A percentile compares a stretch with the other conserved stretches of the same genome.
Evolutionary conservation across 805 yeast species (phyloP).

Genomic region (Danielozyma ontarioensis): DNA sequence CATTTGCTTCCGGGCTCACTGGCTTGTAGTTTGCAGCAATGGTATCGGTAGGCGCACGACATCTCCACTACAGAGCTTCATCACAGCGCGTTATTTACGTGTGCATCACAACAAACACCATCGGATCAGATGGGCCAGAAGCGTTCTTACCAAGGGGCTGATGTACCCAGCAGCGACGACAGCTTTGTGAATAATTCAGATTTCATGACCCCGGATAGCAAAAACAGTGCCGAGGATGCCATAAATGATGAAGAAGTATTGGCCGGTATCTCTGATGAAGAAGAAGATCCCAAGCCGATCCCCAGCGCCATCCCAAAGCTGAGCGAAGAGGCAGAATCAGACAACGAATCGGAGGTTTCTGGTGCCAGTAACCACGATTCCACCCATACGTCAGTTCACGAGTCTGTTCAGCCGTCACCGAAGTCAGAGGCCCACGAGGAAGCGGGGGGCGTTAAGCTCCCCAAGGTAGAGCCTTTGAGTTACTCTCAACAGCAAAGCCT

Average conservation of each 20-base stretch:
- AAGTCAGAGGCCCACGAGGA: slow-evolving; percentile 1
- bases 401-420: background rate
- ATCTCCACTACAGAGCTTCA: no score
- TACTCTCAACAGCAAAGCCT: slow-evolving; percentile 25
- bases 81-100: background rate
- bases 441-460: background rate
- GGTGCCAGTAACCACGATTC: background rate
- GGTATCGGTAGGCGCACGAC: no score
- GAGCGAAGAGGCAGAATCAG: background rate
- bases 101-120: slow-evolving; percentile 1
- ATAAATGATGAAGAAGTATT: slow-evolving; percentile 1
- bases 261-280: slow-evolving; percentile 3
- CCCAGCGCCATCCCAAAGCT: background rate
- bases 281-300: slow-evolving; percentile 1
- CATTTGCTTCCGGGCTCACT: no score
- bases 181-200: slow-evolving; percentile 41
- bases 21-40: no score
- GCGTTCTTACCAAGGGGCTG: slow-evolving; percentile 6
- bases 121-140: slow-evolving; percentile 5
- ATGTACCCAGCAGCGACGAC: slow-evolving; percentile 14
- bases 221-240: slow-evolving; percentile 1
- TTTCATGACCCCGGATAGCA: slow-evolving; percentile 6
- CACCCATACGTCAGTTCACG: background rate
- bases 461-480: slow-evolving; percentile 10
- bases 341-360: background rate